These are phyloP conservation scores for Sarocladium kiliense DNA, from an alignment of 2,329 filamentous ascomycete genomes.

Conservation along the genomic window DNA sequence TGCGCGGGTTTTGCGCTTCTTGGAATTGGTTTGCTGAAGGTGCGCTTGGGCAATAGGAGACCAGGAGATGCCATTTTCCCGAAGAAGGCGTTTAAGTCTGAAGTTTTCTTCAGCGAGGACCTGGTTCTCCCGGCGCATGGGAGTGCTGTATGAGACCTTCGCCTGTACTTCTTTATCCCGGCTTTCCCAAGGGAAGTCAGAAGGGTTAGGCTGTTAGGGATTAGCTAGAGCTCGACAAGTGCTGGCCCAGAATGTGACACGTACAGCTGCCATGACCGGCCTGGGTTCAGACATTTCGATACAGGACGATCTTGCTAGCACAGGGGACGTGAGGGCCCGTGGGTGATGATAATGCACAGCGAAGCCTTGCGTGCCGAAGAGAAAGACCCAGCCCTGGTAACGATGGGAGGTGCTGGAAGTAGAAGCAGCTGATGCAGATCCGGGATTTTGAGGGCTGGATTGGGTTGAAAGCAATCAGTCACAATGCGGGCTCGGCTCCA, in stretches of 20 bases:
- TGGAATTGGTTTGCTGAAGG: constrained; percentile 24
- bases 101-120: constrained; percentile 43
- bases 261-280: neutral
- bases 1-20: constrained; percentile 27
- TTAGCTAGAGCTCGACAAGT: neutral
- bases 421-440: too few relatives aligned
- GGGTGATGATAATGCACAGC: neutral
- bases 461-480: too few relatives aligned
- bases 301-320: too few relatives aligned
- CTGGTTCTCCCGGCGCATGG: constrained; percentile 41
- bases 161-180: constrained; percentile 48
- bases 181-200: constrained; percentile 40
- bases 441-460: too few relatives aligned
- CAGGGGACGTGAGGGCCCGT: neutral
- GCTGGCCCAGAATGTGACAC: neutral
- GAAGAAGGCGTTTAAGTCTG: constrained; percentile 44
- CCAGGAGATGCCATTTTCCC: constrained; percentile 48
- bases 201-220: neutral
- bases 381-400: too few relatives aligned
- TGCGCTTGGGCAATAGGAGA: constrained; percentile 31
- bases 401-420: too few relatives aligned
- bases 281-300: neutral
- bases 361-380: too few relatives aligned
- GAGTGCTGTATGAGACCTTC: constrained; percentile 40
- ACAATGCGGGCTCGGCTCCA: too few relatives aligned